These are phyloP conservation scores for Wickerhamomyces sydowiorum DNA, from an alignment of 805 yeast genomes.

Conservation along the genomic window DNA sequence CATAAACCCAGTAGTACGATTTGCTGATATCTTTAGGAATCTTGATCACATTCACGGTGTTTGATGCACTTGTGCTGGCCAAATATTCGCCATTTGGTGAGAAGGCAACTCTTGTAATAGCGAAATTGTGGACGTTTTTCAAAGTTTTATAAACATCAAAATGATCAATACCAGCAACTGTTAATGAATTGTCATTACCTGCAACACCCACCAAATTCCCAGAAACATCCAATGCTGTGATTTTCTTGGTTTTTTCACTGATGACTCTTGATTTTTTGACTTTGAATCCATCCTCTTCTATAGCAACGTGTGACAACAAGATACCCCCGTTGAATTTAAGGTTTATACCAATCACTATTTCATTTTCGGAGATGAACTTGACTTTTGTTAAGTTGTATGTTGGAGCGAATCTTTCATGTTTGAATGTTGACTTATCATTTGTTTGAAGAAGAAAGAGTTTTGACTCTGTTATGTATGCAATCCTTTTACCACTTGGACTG, in stretches of 20 bases:
- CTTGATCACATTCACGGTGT: constrained; percentile 56
- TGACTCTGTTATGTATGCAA: constrained; percentile 57
- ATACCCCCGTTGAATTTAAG: constrained; percentile 36
- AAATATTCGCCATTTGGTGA: constrained; percentile 62
- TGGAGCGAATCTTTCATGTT: constrained; percentile 14
- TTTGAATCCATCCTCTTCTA: constrained; percentile 12
- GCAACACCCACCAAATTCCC: constrained; percentile 37
- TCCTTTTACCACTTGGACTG: constrained; percentile 58
- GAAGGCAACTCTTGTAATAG: constrained; percentile 68
- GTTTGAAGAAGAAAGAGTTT: constrained; percentile 27
- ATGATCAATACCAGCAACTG: constrained; percentile 45
- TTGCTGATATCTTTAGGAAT: constrained; percentile 43
- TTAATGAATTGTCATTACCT: constrained; percentile 55
- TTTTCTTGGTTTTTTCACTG: constrained; percentile 45
- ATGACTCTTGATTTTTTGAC: constrained; percentile 36
- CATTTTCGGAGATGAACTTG: constrained; percentile 30
- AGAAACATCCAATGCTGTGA: constrained; percentile 46
- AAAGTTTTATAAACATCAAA: constrained; percentile 46
- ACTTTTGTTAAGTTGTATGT: constrained; percentile 34
- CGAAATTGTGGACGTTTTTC: constrained; percentile 69
- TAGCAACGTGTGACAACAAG: constrained; percentile 23
- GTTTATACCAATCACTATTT: constrained; percentile 39
- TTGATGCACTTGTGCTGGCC: constrained; percentile 75
- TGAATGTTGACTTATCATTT: constrained; percentile 6
- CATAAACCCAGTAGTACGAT: constrained; percentile 7